Evolutionary conservation across 305 asterid species (phyloP), one percentile per base, ranked within the genome.

Genomic region (Fraxinus paxiana): DNA sequence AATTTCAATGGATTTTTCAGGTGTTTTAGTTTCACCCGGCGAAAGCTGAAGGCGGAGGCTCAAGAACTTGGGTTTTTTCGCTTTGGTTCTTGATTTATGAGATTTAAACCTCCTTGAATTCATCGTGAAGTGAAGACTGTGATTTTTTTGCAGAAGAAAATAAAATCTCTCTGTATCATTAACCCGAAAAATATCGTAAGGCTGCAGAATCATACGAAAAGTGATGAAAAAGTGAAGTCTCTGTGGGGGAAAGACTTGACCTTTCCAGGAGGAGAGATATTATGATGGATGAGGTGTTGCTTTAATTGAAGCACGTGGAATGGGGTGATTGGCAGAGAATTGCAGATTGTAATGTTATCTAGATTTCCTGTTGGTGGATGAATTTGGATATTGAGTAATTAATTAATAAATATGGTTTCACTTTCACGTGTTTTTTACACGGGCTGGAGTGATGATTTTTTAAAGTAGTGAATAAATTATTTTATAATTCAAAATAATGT

Each of bases 11-110:
- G 76, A 54, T 12, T 51, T 22, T 9, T 28, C 56, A 65, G 74
- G 59, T 12, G 76, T 78, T 69, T 13, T 77, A 2, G 73, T 1
- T 31, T 84, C 83, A 31, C 61, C 48, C 28, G 90, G 86, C 1
- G 92, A 87, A 18, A 87, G 59, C 82, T 90, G 91, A 20, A 84
- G 92, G 75, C 94, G 87, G 76, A 93, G 92, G 87, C 98, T 95
- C 75, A 93, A 92, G 82, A 87, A 92, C 73, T 95, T 95, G 48
- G 92, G 94, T 67, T 89, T 95, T 73, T 82, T 87, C n/a, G 79
- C 75, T 84, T 77, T 83, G 65, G 56, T 78, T 75, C 85, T 79
- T 59, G 86, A 71, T 77, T 79, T 85, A 38, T 86, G 84, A 28
- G 70, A 61, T 76, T 10, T 78, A 54, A 75, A 74, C 22, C 87